phyloP scores from a whole-genome alignment of 495 filamentous ascomycete species.

The Endocarpon pusillum region DNA sequence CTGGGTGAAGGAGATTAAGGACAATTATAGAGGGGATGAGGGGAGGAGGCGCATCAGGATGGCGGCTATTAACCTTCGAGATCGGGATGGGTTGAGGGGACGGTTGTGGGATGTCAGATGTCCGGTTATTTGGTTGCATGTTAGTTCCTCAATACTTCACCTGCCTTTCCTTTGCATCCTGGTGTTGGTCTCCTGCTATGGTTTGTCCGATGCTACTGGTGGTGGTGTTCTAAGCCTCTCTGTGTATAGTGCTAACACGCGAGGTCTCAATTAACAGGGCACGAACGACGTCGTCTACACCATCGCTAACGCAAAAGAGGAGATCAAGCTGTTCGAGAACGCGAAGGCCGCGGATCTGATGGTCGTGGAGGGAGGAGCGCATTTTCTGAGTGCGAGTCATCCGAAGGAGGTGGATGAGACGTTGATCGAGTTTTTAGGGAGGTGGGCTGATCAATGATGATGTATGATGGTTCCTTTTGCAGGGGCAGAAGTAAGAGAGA shows the following conservation, averaged over 20 bases:
- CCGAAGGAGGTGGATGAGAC: slow-evolving; percentile 32
- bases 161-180: not conserved
- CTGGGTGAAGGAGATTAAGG: slow-evolving; percentile 36
- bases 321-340: slow-evolving; percentile 39
- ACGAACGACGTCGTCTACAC: slow-evolving; percentile 35
- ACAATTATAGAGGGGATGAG: slow-evolving; percentile 39
- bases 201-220: slow-evolving; percentile 3
- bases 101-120: slow-evolving; percentile 38
- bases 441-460: too few species aligned
- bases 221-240: not conserved
- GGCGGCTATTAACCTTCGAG: slow-evolving; percentile 38
- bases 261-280: too few species aligned
- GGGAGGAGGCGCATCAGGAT: slow-evolving; percentile 36
- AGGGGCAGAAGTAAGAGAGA: too few species aligned
- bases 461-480: too few species aligned
- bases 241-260: too few species aligned
- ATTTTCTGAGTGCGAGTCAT: slow-evolving; percentile 39
- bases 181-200: not conserved
- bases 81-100: slow-evolving; percentile 38
- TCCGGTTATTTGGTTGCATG: slow-evolving; percentile 47
- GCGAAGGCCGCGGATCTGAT: slow-evolving; percentile 31
- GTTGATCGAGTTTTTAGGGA: slow-evolving; percentile 29
- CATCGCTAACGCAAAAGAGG: slow-evolving; percentile 28
- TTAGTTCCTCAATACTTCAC: slow-evolving; percentile 17
- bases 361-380: slow-evolving; percentile 32